Evolutionary conservation across 75 land plant species (phyloP), one percentile per base, ranked within the genome.

Genomic region (Sequoia sempervirens): DNA sequence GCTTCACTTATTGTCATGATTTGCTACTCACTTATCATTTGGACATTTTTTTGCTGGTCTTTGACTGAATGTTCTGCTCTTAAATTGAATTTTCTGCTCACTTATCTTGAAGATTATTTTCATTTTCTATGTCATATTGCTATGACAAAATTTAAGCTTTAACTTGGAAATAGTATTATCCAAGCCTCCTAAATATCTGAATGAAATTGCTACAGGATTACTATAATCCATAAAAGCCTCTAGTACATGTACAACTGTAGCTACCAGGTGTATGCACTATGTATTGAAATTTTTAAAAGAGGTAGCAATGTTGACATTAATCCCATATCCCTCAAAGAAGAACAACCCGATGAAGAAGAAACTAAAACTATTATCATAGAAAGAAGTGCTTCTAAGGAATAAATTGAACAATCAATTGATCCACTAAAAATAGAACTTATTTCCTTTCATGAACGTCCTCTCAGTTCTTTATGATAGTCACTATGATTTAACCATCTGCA

Each of bases 161-260:
- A 98, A 83, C 14, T 98, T 90, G 28, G 88, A 84, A 50, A 93
- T 92, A 8, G 95, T 89, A 61, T 91, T 93, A 89, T 94, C 98
- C 54, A 96, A 81, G 17, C 99, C 99, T 13, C 99, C 99, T 78
- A 96, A 86, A 75, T 98, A 96, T 85, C 95, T 91, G 69, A 94
- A 98, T 75, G 96, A 81, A 28, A 96, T 91, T 50, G 92, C 96
- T 83, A 96, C 95, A 32, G 99, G 95, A 85, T 94, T 94, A 79
- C 95, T 93, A 81, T 92, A 98, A 85, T 98, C 99, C 94, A 98
- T 94, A 66, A 98, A 93, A 66, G 93, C 92, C 88, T 98, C 95
- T 15, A 98, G 86, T 82, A 93, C 90, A 84, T 96, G 93, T 36
- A 98, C 98, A 87, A 94, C 95, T 64, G 93, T 88, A 80, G 92